Evolutionary conservation across 1,284 basidiomycete species (phyloP).

Genomic region (Coriolopsis trogii): DNA sequence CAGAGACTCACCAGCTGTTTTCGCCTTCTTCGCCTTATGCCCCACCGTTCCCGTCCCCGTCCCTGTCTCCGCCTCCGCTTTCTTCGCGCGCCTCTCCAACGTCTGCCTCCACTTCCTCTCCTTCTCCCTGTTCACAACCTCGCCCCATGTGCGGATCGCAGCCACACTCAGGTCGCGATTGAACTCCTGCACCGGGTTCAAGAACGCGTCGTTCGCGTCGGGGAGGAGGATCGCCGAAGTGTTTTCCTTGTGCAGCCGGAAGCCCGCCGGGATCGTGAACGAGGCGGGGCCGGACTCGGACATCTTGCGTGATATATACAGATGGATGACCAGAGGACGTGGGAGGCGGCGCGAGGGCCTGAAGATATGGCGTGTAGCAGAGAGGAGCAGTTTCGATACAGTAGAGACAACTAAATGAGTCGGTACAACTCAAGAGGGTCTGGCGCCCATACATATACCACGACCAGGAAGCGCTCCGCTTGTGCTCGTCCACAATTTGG

Average conservation of each 20-base stretch:
- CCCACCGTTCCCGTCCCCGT: conserved; percentile 34
- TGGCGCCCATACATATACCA: background rate
- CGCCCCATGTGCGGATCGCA: conserved; percentile 86
- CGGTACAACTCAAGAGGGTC: background rate
- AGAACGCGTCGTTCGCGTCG: conserved; percentile 80
- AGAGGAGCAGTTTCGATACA: conserved; percentile 18
- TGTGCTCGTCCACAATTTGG: no score
- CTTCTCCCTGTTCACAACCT: conserved; percentile 71
- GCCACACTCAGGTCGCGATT: conserved; percentile 94
- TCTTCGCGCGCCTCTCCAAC: conserved; percentile 41
- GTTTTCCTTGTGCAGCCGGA: conserved; percentile 84
- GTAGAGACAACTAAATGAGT: background rate
- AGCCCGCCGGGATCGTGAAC: conserved; percentile 69
- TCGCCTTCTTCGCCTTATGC: conserved; percentile 33
- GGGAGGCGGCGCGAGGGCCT: conserved; percentile 20
- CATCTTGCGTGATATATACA: conserved; percentile 21
- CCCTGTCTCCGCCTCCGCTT: no score
- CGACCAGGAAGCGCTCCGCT: no score
- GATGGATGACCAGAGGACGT: background rate
- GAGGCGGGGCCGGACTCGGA: conserved; percentile 20
- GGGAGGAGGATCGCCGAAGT: conserved; percentile 83
- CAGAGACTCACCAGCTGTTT: conserved; percentile 33
- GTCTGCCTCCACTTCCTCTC: conserved; percentile 59
- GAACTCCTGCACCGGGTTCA: conserved; percentile 99
- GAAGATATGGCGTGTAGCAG: conserved; percentile 2